phyloP scores from a whole-genome alignment of 441 rosid genomes.

The Populus tomentosa region DNA sequence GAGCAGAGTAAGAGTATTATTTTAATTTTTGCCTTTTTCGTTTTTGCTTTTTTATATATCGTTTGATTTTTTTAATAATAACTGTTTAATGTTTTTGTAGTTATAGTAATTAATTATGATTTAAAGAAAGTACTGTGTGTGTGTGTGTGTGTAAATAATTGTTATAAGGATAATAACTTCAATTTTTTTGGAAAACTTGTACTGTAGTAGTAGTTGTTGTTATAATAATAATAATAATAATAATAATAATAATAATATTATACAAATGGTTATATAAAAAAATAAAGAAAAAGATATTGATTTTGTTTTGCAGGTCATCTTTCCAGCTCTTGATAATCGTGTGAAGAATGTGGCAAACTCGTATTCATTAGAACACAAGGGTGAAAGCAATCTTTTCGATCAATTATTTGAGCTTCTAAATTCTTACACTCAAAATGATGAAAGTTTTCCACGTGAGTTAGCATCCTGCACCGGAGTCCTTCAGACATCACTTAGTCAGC shows the following conservation, averaged over 20 bases:
- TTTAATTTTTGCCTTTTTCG: neutral
- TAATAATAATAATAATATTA: too few species aligned
- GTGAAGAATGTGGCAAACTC: conserved; percentile 86
- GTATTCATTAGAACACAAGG: conserved; percentile 78
- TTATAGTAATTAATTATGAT: neutral
- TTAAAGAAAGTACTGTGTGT: neutral
- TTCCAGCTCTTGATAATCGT: conserved; percentile 76
- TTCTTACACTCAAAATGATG: conserved; percentile 46
- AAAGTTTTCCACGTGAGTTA: conserved; percentile 55
- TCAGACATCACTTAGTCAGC: conserved; percentile 78
- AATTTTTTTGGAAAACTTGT: too few species aligned
- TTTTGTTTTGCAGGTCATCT: conserved; percentile 60
- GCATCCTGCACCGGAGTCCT: conserved; percentile 79
- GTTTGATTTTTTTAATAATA: neutral
- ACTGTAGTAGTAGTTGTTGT: too few species aligned
- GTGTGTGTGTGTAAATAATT: neutral
- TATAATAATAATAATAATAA: too few species aligned
- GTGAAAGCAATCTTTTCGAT: conserved; percentile 65
- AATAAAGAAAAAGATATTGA: too few species aligned
- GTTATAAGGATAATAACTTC: neutral
- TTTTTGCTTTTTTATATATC: neutral
- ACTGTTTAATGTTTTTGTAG: neutral
- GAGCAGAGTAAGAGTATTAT: neutral
- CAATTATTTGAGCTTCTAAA: conserved; percentile 66
- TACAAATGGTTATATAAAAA: too few species aligned